Percentiles rank a stretch among this genome's conserved stretches.
Conservation (phyloP, 257 asterid species). For the Solanum paucissectum region DNA sequence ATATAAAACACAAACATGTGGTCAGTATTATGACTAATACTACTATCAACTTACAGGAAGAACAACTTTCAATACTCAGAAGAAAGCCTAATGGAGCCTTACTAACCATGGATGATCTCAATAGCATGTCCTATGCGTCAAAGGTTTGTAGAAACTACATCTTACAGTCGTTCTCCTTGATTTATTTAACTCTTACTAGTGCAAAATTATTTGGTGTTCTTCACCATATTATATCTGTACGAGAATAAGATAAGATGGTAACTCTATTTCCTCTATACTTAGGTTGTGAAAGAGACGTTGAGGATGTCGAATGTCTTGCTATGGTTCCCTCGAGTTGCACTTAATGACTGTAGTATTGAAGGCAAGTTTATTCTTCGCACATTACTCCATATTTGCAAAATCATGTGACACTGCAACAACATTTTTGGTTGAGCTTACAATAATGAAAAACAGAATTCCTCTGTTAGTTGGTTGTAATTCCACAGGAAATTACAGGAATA, state of each 20-base stretch:
- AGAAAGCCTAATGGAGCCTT: slow-evolving; percentile 23
- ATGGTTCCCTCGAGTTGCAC: slow-evolving; percentile 58
- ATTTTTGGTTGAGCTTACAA: not conserved
- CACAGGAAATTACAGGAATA: not conserved
- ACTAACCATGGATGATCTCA: slow-evolving; percentile 41
- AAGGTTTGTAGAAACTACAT: slow-evolving; percentile 21
- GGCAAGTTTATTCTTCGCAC: slow-evolving; percentile 17
- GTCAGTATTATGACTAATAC: not conserved
- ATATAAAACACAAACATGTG: not conserved
- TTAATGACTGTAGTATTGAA: slow-evolving; percentile 32
- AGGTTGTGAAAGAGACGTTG: slow-evolving; percentile 60
- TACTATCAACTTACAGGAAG: slow-evolving; percentile 29
- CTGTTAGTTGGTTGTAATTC: not conserved
- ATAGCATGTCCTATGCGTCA: slow-evolving; percentile 36
- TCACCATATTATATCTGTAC: not conserved
- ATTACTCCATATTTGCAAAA: not conserved
- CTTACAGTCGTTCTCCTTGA: not conserved
- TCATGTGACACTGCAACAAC: not conserved
- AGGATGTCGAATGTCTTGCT: slow-evolving; percentile 53
- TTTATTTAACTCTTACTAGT: not conserved
- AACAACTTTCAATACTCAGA: slow-evolving; percentile 27
- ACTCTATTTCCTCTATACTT: not conserved
- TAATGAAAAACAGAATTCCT: not conserved
- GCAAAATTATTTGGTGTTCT: not conserved
- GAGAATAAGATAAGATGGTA: not conserved